A percentile compares a stretch with the other conserved stretches of the same genome.
phyloP scores from a whole-genome alignment of 1,284 basidiomycete genomes.

The Malassezia arunalokei region DNA sequence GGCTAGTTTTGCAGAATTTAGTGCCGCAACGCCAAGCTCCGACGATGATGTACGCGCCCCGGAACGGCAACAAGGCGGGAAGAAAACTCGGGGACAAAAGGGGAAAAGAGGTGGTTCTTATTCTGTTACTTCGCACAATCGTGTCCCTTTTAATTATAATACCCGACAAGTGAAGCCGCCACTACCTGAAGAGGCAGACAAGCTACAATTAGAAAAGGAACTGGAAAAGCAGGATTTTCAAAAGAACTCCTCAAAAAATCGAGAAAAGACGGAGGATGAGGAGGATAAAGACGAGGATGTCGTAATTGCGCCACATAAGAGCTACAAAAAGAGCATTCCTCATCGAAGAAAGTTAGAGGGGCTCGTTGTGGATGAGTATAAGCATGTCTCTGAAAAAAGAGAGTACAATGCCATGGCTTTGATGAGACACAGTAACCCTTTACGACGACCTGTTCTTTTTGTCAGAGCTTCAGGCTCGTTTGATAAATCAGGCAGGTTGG shows the following conservation, averaged over 20 bases:
- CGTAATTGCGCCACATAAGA: conserved; percentile 13
- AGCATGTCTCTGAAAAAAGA: background rate
- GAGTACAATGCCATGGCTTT: conserved; percentile 5
- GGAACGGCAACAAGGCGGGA: no score
- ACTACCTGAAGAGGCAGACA: background rate
- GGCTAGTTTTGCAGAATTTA: background rate
- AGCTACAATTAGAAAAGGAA: background rate
- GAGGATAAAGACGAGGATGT: conserved; percentile 11
- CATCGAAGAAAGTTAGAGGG: conserved; percentile 10
- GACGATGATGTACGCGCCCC: no score
- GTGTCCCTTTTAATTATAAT: conserved; percentile 11
- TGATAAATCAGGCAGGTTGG: background rate
- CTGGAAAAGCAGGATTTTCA: background rate
- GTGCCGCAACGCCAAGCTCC: no score
- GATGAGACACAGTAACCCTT: conserved; percentile 7
- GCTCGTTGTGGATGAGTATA: conserved; percentile 1
- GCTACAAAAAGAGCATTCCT: conserved; percentile 13
- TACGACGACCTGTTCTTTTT: conserved; percentile 8
- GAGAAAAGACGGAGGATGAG: conserved; percentile 11
- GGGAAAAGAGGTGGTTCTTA: background rate
- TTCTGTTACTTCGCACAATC: conserved; percentile 9
- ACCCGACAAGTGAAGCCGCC: background rate
- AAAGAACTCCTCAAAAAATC: conserved; percentile 12
- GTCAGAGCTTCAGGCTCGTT: conserved; percentile 8
- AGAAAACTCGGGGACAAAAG: no score